These are phyloP conservation scores for Mycena alexandri DNA, from an alignment of 768 basidiomycete species.

Conservation along the genomic window DNA sequence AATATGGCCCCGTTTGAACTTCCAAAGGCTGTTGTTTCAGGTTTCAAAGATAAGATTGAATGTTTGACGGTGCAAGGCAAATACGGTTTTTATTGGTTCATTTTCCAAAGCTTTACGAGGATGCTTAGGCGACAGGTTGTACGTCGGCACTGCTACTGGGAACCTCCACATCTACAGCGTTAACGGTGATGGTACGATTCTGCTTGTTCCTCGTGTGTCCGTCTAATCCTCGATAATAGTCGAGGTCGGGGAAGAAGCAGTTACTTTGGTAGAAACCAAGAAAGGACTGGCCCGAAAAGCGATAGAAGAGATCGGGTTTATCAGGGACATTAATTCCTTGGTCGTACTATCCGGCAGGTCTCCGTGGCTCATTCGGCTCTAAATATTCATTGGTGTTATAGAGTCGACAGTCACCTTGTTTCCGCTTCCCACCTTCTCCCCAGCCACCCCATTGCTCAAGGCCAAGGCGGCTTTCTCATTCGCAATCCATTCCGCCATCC, in stretches of 20 bases:
- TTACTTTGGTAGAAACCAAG: constrained; percentile 72
- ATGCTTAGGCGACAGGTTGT: constrained; percentile 65
- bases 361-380: not conserved
- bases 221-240: constrained; percentile 27
- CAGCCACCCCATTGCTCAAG: constrained; percentile 78
- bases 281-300: constrained; percentile 73
- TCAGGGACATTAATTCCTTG: constrained; percentile 89
- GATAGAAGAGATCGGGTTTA: constrained; percentile 90
- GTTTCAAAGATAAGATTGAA: constrained; percentile 62
- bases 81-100: not conserved
- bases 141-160: constrained; percentile 71
- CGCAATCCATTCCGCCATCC: constrained; percentile 73
- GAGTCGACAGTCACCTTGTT: constrained; percentile 82
- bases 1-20: constrained; percentile 50
- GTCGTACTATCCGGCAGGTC: constrained; percentile 84
- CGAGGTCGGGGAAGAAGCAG: constrained; percentile 48
- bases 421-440: constrained; percentile 78
- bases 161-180: constrained; percentile 66
- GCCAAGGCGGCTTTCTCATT: constrained; percentile 90
- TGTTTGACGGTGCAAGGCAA: constrained; percentile 58
- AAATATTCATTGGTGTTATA: constrained; percentile 45
- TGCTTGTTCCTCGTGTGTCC: not conserved
- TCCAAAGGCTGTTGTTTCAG: constrained; percentile 48
- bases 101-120: not conserved
- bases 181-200: constrained; percentile 42